Base-by-base conservation (phyloP, 1,139 yeast genomes). In the Blastobotrys persicus region DNA sequence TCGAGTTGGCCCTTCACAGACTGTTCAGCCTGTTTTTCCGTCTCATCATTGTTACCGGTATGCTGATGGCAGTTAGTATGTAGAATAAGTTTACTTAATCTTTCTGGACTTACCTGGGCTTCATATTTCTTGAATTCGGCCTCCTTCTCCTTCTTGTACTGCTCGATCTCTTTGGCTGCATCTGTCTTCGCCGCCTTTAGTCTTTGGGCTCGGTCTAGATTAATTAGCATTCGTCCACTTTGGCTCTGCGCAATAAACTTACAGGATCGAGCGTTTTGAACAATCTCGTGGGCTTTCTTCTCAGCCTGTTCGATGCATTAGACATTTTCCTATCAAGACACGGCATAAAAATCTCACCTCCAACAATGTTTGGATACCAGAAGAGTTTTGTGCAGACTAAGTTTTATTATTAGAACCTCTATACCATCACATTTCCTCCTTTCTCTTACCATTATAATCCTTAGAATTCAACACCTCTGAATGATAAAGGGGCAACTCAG, bases 261-360 rank as follows among this genome's bases (percentile, higher is more conserved):
- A 74, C 78, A 83, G 61, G 81, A 76, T 75, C 96, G 86, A 33
- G 98, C 96, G 66, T 85, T 85, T 61, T 89, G 80, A 57, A 92
- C 98, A 58, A 91, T 87, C 63, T 85, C 94, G 60, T 95, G 97
- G 18, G 98, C 98, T 64, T 88, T 94, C 73, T 87, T 88, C 74
- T 92, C 98, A 51, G 98, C 95, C 76, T 84, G 47, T 18, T 39
- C 31, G 18, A 12, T 17, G 40, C 28, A 48, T 39, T 34, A 35
- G 42, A 23, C 28, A 9, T 14, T 35, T 42, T 5, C 26, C 18
- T 20, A n/a, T 23, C 31, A 26, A 18, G 20, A 35, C 14, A 31
- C 7, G 14, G n/a, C n/a, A 7, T 18, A 20, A 26, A 35, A 44
- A 12, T 44, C 54, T 35, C 46, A 52, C 69, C 60, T 71, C 75